Base-by-base conservation (phyloP, 2,329 filamentous ascomycete species). In the Colletotrichum sidae region DNA sequence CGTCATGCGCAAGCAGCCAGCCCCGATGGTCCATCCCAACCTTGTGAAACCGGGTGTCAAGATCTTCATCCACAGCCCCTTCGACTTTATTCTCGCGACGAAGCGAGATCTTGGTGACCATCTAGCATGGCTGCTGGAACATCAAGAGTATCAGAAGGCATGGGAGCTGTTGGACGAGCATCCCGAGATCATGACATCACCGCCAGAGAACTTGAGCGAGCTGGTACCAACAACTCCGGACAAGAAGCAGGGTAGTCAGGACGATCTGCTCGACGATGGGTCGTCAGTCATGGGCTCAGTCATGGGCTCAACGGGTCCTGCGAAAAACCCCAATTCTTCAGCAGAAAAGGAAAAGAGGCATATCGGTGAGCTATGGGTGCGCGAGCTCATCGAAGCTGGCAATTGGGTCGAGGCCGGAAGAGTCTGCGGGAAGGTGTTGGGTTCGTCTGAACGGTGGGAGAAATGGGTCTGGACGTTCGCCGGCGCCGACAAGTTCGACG, bases 381-480 rank as follows among this genome's bases (percentile, higher is more conserved):
- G 94, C 67, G 92, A 97, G 72, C 85, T 98, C 39, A 87, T 97
- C 39, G 87, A 90, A 41, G 83, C 87, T 0, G 85, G 88, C 8
- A 84, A 95, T 67, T 99, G 96, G 96, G 75, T 76, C 8, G 82
- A 86, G 62, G 96, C 96, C 6, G 95, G 93, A 1, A 84, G 91
- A 72, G 84, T 96, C 4, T 95, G 94, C 64, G 92, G 91, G 12
- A 93, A 90, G 72, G 94, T 97, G 0, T 83, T 99, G 1, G 89
- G 89, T 47, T 93, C 90, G 1, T 88, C 93, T 1, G 84, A 91
- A 52, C 84, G 91, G 70, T 99, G 96, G 96, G 94, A 98, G 79
- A 93, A 96, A 72, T 98, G 95, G 94, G 91, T 96, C 6, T 96
- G 92, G 88, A 90, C 88, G 0, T 99, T 99, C 78, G 93, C 94